phyloP scores from a whole-genome alignment of 108 stramenopile species.

The Cyclotella sp. region DNA sequence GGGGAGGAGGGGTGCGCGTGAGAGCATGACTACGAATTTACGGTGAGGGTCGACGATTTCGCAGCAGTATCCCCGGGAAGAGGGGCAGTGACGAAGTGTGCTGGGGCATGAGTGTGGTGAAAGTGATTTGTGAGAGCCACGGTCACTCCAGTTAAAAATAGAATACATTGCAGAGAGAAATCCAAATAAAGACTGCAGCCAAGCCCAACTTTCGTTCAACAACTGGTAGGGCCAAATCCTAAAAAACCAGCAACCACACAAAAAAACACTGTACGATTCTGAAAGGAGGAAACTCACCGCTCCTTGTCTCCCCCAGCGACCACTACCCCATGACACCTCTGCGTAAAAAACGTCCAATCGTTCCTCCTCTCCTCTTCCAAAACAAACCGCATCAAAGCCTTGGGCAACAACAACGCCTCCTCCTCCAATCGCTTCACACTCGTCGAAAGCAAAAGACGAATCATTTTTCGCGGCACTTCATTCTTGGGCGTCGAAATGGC shows the following conservation, averaged over 20 bases:
- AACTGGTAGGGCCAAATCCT: too few relatives aligned
- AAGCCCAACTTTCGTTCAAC: neutral
- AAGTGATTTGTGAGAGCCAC: too few relatives aligned
- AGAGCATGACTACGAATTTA: constrained; percentile 55
- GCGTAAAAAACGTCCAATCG: constrained; percentile 29
- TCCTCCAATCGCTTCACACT: constrained; percentile 11
- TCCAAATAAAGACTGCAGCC: neutral
- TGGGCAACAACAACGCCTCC: constrained; percentile 43
- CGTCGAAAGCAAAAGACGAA: constrained; percentile 12
- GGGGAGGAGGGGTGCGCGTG: constrained; percentile 63
- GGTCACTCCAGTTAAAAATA: too few relatives aligned
- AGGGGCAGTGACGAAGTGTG: constrained; percentile 42
- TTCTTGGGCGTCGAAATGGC: constrained; percentile 19
- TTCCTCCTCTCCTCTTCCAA: constrained; percentile 6
- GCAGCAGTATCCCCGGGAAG: constrained; percentile 70
- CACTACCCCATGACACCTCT: constrained; percentile 45
- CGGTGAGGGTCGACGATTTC: constrained; percentile 62
- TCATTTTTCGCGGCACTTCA: constrained; percentile 24
- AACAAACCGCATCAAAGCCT: constrained; percentile 24
- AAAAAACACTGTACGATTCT: neutral
- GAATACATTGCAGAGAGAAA: neutral
- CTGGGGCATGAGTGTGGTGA: constrained; percentile 1
- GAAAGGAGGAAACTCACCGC: constrained; percentile 17
- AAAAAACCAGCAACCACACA: neutral
- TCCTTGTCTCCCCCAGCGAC: constrained; percentile 28